Conservation (phyloP, 129 eudicot species). For the Tagetes patula region DNA sequence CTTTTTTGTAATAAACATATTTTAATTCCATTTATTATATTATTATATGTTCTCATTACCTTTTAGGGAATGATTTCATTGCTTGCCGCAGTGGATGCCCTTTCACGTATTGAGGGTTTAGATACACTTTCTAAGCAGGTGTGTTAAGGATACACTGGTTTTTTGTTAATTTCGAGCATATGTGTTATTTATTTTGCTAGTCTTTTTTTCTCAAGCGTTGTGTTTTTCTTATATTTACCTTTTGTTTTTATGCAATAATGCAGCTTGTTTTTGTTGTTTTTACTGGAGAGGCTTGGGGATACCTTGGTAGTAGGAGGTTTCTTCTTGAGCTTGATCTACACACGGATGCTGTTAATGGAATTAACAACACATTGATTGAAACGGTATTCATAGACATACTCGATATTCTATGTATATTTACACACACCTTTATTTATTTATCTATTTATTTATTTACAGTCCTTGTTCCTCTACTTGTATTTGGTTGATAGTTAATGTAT, state of each 20-base stretch:
- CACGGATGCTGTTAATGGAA: slow-evolving; percentile 66
- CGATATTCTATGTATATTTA: not conserved
- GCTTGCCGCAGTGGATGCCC: slow-evolving; percentile 98
- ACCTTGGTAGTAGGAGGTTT: slow-evolving; percentile 94
- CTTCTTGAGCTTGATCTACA: slow-evolving; percentile 82
- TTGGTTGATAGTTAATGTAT: not conserved
- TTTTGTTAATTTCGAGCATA: not conserved
- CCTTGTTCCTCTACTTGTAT: not conserved
- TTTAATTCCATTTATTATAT: not conserved
- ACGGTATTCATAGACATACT: slow-evolving; percentile 47
- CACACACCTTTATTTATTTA: too few relatives aligned
- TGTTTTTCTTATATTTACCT: not conserved
- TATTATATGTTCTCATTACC: slow-evolving; percentile 21
- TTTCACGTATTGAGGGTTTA: slow-evolving; percentile 62
- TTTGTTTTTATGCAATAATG: not conserved
- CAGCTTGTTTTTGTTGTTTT: slow-evolving; percentile 85
- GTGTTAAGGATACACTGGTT: slow-evolving; percentile 1
- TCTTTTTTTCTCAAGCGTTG: not conserved
- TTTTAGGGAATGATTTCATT: slow-evolving; percentile 77
- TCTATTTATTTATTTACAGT: not conserved
- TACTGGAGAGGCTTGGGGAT: slow-evolving; percentile 99
- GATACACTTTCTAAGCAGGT: slow-evolving; percentile 83
- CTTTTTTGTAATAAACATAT: not conserved
- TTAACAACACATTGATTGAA: slow-evolving; percentile 61
- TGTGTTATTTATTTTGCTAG: not conserved